A percentile compares a stretch with the other conserved stretches of the same genome.
Conservation (phyloP, 2,329 filamentous ascomycete species). For the Graphiopsis chlorocephala region DNA sequence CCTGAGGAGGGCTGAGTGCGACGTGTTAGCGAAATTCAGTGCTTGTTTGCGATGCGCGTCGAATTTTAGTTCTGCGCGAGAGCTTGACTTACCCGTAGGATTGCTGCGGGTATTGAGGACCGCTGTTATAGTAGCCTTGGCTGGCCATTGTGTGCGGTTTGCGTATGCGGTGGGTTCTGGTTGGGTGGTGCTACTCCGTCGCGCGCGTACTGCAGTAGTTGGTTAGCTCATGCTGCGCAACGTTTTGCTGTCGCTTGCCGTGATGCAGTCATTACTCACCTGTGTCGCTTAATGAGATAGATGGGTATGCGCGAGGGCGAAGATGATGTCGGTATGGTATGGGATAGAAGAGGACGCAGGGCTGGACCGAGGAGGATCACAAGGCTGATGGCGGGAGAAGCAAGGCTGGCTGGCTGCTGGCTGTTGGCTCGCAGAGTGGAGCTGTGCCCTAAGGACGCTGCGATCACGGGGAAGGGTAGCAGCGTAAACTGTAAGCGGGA, state of each 20-base stretch:
- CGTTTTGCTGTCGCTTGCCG: slow-evolving; percentile 1
- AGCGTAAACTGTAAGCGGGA: not conserved
- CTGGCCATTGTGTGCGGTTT: slow-evolving; percentile 37
- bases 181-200: slow-evolving; percentile 2
- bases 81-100: slow-evolving; percentile 17
- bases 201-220: not conserved
- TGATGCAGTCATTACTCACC: not conserved
- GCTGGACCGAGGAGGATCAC: slow-evolving; percentile 3
- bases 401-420: not conserved
- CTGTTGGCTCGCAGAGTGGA: not conserved
- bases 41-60: not conserved
- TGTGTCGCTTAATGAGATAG: not conserved
- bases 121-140: slow-evolving; percentile 42
- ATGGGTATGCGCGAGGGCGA: not conserved
- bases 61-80: not conserved
- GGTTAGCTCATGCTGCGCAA: slow-evolving; percentile 5
- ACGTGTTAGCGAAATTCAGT: not conserved
- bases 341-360: not conserved
- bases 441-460: not conserved
- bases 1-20: slow-evolving; percentile 12
- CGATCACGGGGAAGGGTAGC: not conserved
- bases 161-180: not conserved
- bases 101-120: slow-evolving; percentile 39
- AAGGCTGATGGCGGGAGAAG: slow-evolving; percentile 11
- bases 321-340: not conserved